A percentile compares a stretch with the other conserved stretches of the same genome.
These are phyloP conservation scores for Alternaria ventricosa DNA, from an alignment of 2,329 filamentous ascomycete species.

Conservation along the genomic window DNA sequence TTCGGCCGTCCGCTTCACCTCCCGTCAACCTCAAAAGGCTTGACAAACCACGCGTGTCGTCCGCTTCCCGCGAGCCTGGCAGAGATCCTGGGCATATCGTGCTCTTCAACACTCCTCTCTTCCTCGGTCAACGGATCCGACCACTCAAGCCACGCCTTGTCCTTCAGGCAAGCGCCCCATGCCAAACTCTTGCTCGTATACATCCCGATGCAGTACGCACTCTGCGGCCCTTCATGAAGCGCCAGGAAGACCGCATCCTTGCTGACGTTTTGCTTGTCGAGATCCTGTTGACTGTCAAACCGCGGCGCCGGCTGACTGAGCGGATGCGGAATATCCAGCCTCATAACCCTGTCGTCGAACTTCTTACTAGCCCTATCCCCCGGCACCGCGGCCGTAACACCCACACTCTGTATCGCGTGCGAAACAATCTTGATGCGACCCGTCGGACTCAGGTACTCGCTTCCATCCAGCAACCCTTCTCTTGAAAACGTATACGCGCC, in stretches of 20 bases:
- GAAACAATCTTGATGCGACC: slow-evolving; percentile 32
- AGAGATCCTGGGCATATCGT: slow-evolving; percentile 19
- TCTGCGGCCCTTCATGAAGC: slow-evolving; percentile 19
- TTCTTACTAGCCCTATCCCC: slow-evolving; percentile 7
- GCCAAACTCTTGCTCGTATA: slow-evolving; percentile 24
- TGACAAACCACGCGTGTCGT: slow-evolving; percentile 24
- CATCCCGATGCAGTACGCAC: slow-evolving; percentile 24
- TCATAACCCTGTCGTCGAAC: slow-evolving; percentile 9
- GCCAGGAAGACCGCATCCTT: slow-evolving; percentile 23
- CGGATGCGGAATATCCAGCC: slow-evolving; percentile 33
- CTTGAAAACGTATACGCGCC: slow-evolving; percentile 33
- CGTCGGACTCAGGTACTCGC: slow-evolving; percentile 27
- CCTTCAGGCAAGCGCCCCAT: slow-evolving; percentile 34
- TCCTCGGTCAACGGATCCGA: slow-evolving; percentile 21
- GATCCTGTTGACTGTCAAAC: slow-evolving; percentile 9
- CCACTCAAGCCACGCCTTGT: slow-evolving; percentile 25
- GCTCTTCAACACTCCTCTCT: slow-evolving; percentile 7
- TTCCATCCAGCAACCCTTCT: slow-evolving; percentile 30
- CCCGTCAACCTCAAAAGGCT: slow-evolving; percentile 5
- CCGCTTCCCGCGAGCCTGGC: slow-evolving; percentile 24
- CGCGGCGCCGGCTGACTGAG: slow-evolving; percentile 6
- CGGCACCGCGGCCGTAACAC: slow-evolving; percentile 16
- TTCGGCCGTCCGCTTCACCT: neutral
- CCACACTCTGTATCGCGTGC: slow-evolving; percentile 16
- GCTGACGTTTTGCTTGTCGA: neutral